Conservation (phyloP, 129 eudicot genomes). For the Artemisia tridentata region DNA sequence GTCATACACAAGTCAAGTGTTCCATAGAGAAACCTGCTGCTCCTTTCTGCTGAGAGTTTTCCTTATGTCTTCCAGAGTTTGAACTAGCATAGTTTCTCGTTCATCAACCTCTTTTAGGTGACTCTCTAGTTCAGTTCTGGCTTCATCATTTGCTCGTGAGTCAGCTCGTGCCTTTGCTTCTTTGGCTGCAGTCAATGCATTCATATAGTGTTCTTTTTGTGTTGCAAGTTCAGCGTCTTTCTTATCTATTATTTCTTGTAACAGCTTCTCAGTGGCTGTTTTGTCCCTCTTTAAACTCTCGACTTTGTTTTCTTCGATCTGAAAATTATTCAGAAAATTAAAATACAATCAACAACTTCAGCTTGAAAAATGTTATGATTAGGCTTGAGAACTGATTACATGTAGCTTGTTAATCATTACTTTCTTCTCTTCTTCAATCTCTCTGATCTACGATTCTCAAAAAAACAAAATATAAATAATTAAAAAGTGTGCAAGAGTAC, state of each 20-base stretch:
- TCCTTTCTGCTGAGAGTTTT: slow-evolving; percentile 76
- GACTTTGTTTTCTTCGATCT: slow-evolving; percentile 87
- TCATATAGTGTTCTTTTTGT: slow-evolving; percentile 71
- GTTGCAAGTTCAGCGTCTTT: slow-evolving; percentile 72
- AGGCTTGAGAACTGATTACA: slow-evolving; percentile 39
- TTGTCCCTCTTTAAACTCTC: slow-evolving; percentile 80
- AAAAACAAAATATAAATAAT: slow-evolving; percentile 5
- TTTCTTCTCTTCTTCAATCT: slow-evolving; percentile 96
- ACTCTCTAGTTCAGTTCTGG: slow-evolving; percentile 70
- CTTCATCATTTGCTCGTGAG: too few relatives aligned
- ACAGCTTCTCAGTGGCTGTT: slow-evolving; percentile 73
- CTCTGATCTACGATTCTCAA: slow-evolving; percentile 67
- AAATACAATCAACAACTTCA: neutral
- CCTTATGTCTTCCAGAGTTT: slow-evolving; percentile 82
- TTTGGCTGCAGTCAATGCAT: slow-evolving; percentile 70
- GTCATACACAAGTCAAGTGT: neutral
- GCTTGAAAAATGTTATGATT: neutral
- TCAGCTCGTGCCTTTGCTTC: too few relatives aligned
- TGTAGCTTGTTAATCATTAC: slow-evolving; percentile 73
- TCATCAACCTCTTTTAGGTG: slow-evolving; percentile 65
- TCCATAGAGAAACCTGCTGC: slow-evolving; percentile 67
- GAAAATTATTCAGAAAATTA: slow-evolving; percentile 10
- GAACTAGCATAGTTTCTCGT: slow-evolving; percentile 84
- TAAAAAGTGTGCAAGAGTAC: slow-evolving; percentile 12
- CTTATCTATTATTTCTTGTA: slow-evolving; percentile 85